These are phyloP conservation scores for Coccomyxa subellipsoidea DNA, from an alignment of 163 green algal species.

Conservation along the genomic window DNA sequence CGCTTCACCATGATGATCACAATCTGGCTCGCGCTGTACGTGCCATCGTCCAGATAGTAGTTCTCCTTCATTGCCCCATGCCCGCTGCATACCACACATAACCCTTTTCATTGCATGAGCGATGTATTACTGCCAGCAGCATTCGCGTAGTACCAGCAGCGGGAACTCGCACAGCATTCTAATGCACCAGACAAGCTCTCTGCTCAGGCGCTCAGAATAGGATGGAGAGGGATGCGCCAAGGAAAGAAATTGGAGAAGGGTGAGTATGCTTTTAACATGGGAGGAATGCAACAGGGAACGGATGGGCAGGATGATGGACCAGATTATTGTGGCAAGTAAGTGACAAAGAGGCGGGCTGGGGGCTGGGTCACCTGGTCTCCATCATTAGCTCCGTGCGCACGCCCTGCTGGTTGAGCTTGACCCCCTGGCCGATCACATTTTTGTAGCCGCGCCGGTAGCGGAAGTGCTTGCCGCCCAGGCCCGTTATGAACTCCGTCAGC, in stretches of 20 bases:
- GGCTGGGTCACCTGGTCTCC: conserved; percentile 75
- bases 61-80: conserved; percentile 94
- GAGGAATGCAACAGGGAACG: too few species aligned
- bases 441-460: conserved; percentile 92
- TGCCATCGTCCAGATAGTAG: conserved; percentile 91
- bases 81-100: conserved; percentile 37
- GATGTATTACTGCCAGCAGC: too few species aligned
- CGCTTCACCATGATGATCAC: conserved; percentile 78
- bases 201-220: too few species aligned
- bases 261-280: too few species aligned
- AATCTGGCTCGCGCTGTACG: conserved; percentile 87
- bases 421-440: conserved; percentile 93
- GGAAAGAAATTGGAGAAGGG: too few species aligned
- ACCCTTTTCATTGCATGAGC: background rate
- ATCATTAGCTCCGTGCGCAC: conserved; percentile 90
- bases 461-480: conserved; percentile 73
- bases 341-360: too few species aligned
- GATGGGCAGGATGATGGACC: too few species aligned
- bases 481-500: conserved; percentile 80
- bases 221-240: too few species aligned
- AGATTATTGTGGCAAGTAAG: too few species aligned
- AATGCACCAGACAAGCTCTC: too few species aligned
- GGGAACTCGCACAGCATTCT: too few species aligned
- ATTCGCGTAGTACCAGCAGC: too few species aligned
- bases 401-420: conserved; percentile 78